phyloP scores from a whole-genome alignment of 108 stramenopile genomes.

The Cyclostephanos invisitatus region DNA sequence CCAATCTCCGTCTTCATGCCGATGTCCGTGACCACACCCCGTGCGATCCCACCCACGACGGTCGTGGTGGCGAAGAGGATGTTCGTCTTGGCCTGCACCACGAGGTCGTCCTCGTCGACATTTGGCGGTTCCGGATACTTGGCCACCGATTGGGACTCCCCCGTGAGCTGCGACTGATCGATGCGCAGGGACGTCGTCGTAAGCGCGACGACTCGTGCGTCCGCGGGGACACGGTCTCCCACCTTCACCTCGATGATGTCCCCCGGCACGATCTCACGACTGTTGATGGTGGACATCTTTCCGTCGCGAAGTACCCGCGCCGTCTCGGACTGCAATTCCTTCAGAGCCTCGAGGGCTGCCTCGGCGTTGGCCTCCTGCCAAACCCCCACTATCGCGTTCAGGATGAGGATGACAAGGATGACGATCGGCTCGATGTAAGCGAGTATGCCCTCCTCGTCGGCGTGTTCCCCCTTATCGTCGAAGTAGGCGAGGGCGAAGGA shows the following conservation, averaged over 20 bases:
- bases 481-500: constrained; percentile 92
- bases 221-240: constrained; percentile 85
- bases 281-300: constrained; percentile 33
- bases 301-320: constrained; percentile 83
- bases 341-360: constrained; percentile 88
- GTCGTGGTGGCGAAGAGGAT: constrained; percentile 82
- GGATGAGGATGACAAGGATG: constrained; percentile 91
- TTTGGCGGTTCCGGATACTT: constrained; percentile 24
- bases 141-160: constrained; percentile 46
- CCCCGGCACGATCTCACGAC: constrained; percentile 71
- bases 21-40: constrained; percentile 66
- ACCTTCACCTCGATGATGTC: constrained; percentile 78
- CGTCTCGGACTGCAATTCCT: constrained; percentile 84
- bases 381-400: constrained; percentile 97
- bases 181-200: constrained; percentile 41
- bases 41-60: constrained; percentile 67
- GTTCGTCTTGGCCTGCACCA: constrained; percentile 72
- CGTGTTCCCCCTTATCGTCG: constrained; percentile 78
- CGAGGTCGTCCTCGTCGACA: constrained; percentile 39
- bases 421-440: constrained; percentile 94
- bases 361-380: constrained; percentile 92
- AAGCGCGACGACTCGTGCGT: constrained; percentile 48
- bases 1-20: constrained; percentile 88
- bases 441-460: constrained; percentile 54
- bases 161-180: constrained; percentile 56